Percentiles rank a stretch among this genome's conserved stretches.
Conservation (phyloP, 2,329 filamentous ascomycete genomes). For the Xylariaceae sp. region DNA sequence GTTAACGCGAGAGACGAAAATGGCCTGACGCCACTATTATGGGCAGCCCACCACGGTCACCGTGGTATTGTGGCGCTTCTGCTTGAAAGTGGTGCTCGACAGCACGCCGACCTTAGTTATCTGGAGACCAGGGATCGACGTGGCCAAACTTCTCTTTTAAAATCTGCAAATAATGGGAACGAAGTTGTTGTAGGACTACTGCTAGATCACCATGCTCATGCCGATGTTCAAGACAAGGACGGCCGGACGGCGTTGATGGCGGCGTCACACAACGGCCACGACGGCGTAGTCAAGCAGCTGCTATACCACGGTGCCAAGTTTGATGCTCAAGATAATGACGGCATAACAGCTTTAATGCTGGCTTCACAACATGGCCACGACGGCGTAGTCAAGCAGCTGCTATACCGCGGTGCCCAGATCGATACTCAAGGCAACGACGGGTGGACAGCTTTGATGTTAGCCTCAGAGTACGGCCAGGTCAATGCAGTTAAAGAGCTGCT, state of each 20-base stretch:
- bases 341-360: no score
- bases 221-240: not conserved
- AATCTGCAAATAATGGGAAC: not conserved
- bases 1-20: slow-evolving; percentile 1
- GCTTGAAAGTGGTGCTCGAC: slow-evolving; percentile 3
- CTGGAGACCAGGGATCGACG: not conserved
- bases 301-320: no score
- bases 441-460: no score
- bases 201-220: not conserved
- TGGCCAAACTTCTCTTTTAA: not conserved
- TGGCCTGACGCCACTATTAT: slow-evolving; percentile 5
- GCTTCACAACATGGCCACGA: no score
- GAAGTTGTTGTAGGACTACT: not conserved
- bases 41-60: slow-evolving; percentile 1
- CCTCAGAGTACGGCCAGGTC: no score
- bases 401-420: no score
- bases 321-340: no score
- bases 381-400: no score
- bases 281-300: no score
- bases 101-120: not conserved
- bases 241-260: not conserved
- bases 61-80: slow-evolving; percentile 4
- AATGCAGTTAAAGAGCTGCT: no score
- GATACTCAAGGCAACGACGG: no score
- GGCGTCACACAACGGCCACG: no score